These are phyloP conservation scores for Chlamydomonas asymmetrica DNA, from an alignment of 139 green algal genomes.

Conservation along the genomic window DNA sequence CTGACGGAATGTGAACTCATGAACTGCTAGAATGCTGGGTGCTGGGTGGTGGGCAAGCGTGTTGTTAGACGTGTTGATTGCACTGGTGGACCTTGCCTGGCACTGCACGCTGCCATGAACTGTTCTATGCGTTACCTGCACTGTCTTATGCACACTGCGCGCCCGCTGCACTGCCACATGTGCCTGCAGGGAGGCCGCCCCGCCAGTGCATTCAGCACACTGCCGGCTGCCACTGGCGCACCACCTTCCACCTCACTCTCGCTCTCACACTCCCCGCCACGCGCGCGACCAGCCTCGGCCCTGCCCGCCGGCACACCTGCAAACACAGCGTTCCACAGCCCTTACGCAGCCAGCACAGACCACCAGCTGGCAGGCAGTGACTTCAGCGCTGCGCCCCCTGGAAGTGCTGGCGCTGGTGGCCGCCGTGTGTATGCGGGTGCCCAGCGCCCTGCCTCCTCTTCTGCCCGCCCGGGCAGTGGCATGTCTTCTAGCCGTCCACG, in stretches of 20 bases:
- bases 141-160: neutral
- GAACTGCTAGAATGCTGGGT: too few species aligned
- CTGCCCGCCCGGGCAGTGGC: too few species aligned
- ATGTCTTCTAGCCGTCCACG: too few species aligned
- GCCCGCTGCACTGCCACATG: neutral
- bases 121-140: neutral
- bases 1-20: too few species aligned
- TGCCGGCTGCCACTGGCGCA: too few species aligned
- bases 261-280: too few species aligned
- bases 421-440: too few species aligned
- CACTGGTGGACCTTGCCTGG: neutral
- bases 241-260: too few species aligned
- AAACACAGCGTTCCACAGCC: neutral
- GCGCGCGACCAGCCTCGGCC: too few species aligned
- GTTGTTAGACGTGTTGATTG: neutral
- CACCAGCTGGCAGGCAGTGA: neutral
- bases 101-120: neutral
- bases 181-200: constrained; percentile 13
- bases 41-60: neutral
- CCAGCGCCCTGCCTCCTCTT: too few species aligned
- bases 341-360: neutral
- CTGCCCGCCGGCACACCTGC: neutral
- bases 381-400: too few species aligned
- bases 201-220: constrained; percentile 17
- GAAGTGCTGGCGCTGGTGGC: too few species aligned